Evolutionary conservation across 1,284 basidiomycete genomes (phyloP).

Genomic region (Puccinia horiana): DNA sequence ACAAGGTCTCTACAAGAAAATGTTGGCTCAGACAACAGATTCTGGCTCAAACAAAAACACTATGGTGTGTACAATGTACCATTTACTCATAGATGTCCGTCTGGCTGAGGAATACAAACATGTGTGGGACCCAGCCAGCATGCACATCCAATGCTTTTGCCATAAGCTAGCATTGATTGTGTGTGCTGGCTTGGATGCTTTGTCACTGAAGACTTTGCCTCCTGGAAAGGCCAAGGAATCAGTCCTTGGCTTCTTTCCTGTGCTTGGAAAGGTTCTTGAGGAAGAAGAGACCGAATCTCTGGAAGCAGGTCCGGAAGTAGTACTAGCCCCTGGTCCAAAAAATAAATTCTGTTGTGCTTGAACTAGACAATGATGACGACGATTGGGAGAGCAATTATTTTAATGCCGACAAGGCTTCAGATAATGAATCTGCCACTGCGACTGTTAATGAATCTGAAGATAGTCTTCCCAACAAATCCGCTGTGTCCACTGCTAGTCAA

Average conservation of each 20-base stretch:
- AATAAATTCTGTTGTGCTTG: too few relatives aligned
- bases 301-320: too few relatives aligned
- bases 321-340: too few relatives aligned
- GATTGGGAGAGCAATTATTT: not conserved
- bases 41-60: not conserved
- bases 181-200: not conserved
- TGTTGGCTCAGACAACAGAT: too few relatives aligned
- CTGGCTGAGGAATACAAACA: not conserved
- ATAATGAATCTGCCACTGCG: not conserved
- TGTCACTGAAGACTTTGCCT: not conserved
- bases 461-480: not conserved
- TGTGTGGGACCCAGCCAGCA: not conserved
- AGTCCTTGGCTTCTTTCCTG: not conserved
- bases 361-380: not conserved
- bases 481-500: not conserved
- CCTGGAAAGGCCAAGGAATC: not conserved
- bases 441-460: not conserved
- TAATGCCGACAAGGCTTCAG: not conserved
- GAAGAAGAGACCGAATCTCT: not conserved
- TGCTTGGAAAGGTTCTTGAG: not conserved
- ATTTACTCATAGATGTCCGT: not conserved
- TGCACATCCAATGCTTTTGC: not conserved
- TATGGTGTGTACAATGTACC: not conserved
- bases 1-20: not conserved
- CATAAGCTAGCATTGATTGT: not conserved